These are phyloP conservation scores for Papilionanthe hybrid DNA, from an alignment of 116 monocot genomes.

Conservation along the genomic window DNA sequence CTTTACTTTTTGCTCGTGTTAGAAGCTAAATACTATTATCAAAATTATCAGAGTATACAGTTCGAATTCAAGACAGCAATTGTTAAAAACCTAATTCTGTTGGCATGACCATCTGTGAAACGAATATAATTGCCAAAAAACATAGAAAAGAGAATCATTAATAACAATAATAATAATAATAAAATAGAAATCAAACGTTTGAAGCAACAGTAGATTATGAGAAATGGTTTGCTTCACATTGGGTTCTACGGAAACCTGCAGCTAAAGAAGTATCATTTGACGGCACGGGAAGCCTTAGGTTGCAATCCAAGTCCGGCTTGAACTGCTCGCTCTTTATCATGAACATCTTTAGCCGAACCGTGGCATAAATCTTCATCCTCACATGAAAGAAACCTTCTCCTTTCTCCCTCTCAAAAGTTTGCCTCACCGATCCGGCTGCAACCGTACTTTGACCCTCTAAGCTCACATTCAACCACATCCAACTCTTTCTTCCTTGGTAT, in stretches of 20 bases:
- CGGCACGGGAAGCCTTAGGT: conserved; percentile 16
- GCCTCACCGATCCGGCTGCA: not conserved
- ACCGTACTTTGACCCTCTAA: not conserved
- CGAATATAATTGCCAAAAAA: too few relatives aligned
- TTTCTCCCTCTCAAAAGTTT: conserved; percentile 6
- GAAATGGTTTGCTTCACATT: conserved; percentile 16
- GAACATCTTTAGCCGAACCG: conserved; percentile 24
- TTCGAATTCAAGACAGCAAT: too few relatives aligned
- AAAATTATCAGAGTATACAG: too few relatives aligned
- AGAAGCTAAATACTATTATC: too few relatives aligned
- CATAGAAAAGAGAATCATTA: too few relatives aligned
- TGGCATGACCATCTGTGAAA: too few relatives aligned
- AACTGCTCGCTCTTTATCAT: conserved; percentile 16
- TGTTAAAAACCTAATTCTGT: too few relatives aligned
- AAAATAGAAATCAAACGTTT: too few relatives aligned
- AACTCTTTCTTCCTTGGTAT: conserved; percentile 39
- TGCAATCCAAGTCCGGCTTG: conserved; percentile 19
- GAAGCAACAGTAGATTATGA: not conserved
- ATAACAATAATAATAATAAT: too few relatives aligned
- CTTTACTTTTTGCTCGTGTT: too few relatives aligned
- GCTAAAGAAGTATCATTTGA: conserved; percentile 5
- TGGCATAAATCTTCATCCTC: conserved; percentile 16
- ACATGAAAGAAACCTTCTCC: conserved; percentile 14
- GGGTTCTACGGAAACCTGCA: conserved; percentile 10
- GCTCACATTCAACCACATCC: not conserved